Base-by-base conservation (phyloP, 2,329 filamentous ascomycete species). In the Proliferodiscus dingleyae region DNA sequence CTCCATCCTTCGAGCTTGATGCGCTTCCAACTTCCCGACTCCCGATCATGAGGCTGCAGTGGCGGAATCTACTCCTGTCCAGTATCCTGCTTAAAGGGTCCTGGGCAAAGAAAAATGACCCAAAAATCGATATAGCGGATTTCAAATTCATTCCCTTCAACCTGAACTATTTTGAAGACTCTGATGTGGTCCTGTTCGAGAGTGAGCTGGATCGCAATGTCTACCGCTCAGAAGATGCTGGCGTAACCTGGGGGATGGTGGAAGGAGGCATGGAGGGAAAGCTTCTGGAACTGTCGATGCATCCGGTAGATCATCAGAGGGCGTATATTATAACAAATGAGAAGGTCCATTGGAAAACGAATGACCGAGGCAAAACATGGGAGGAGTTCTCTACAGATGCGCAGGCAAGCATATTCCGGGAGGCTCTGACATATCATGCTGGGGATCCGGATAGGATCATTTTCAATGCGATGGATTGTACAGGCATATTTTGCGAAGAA, bases 131-230 rank as follows among this genome's bases (percentile, higher is more conserved):
- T 51, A 69, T 73, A 48, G 85, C 72, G 43, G 67, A 75, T 37
- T 87, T 96, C 68, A 71, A 85, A 36, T 73, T 81, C 58, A 67
- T 74, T 43, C 87, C 89, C 1, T 64, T 69, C 43, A 81, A 82
- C 63, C 71, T 96, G 54, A 85, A 86, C 68, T 98, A 95, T 69
- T 97, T 98, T 63, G 84, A 93, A 61, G 87, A 91, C 65, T 90
- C 87, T 55, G 84, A 95, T 64, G 79, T 85, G 41, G 73, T 95
- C 48, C 68, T 97, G 37, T 82, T 89, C 62, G 81, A 85, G 58
- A 86, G 95, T 63, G 61, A 71, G 40, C 66, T 73, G 11, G 75
- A 76, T 32, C 74, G 76, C 49, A 80, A 80, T 51, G 74, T 95
- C 41, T 89, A 83, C 66, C 83, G 87, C 49, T 95, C 91, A 36